Conservation (phyloP, 345 rosid species). For the Brassica carinata region DNA sequence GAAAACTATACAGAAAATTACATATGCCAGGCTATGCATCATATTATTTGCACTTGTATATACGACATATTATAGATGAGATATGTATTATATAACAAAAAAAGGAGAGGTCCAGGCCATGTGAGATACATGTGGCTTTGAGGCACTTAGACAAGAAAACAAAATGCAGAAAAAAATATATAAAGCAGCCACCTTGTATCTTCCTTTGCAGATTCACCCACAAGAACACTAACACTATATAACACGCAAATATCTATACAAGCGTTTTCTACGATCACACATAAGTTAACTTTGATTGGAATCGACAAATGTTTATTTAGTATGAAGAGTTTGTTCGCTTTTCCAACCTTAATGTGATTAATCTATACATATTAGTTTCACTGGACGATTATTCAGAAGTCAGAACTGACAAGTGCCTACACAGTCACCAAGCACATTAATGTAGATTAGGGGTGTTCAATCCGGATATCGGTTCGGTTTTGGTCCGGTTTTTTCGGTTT, state of each 20-base stretch:
- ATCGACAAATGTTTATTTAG: conserved; percentile 9
- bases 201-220: conserved; percentile 36
- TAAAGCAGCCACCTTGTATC: conserved; percentile 40
- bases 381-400: conserved; percentile 27
- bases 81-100: not conserved
- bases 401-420: conserved; percentile 15
- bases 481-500: too few species aligned
- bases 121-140: conserved; percentile 34
- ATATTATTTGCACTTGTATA: not conserved
- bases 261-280: not conserved
- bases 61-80: not conserved
- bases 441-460: not conserved
- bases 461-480: too few species aligned
- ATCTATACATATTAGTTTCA: conserved; percentile 3
- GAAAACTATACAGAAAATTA: not conserved
- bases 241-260: not conserved
- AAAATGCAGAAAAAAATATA: conserved; percentile 13
- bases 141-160: conserved; percentile 32
- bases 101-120: not conserved
- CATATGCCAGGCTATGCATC: not conserved
- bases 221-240: conserved; percentile 29
- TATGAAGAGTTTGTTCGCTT: not conserved
- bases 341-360: conserved; percentile 5
- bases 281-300: conserved; percentile 2
- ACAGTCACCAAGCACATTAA: conserved; percentile 7